Evolutionary conservation across 2,329 filamentous ascomycete genomes (phyloP), one percentile per base, ranked within the genome.

Genomic region (Ceratocystis cubensis): DNA sequence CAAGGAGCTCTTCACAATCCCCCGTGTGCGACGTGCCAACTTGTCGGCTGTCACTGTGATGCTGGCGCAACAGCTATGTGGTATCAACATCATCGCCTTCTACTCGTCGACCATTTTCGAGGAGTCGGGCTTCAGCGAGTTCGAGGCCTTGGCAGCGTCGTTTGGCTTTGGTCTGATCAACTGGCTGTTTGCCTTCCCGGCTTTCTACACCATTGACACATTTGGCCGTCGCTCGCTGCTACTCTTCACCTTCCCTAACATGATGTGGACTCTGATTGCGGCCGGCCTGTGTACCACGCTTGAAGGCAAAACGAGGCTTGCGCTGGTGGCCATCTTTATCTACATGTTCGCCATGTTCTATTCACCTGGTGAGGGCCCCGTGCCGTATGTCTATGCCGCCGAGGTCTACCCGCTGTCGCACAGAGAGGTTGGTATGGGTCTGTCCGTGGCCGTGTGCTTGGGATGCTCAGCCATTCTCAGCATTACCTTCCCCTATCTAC

Each of bases 21-120:
- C 83, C 0, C 77, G 84, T 44, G 76, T 83, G 6, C 77, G 83
- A 4, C 78, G 83, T 50, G 88, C 87, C 0, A 88, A 85, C 0
- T 79, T 84, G 64, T 87, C 86, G 1, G 84, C 86, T 0, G 84
- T 82, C 69, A 82, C 82, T 0, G 85, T 89, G 70, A 89, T 90
- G 85, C 83, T 85, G 70, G 77, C 76, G 0, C 83, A 86, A 71
- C 84, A 86, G 71, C 80, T 86, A 76, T 84, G 82, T 68, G 83
- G 82, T 50, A 80, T 80, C 71, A 80, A 80, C 65, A 78, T 80
- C 61, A 79, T 82, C 53, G 75, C 79, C 4, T 82, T 80, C 61
- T 81, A 81, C 69, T 78, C 75, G 7, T 74, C 75, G 1, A 77
- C 76, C 1, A 78, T 82, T 56, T 81, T 81, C 69, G 72, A 73